Evolutionary conservation across 83 land plant species (phyloP).

Genomic region (Thuja plicata): DNA sequence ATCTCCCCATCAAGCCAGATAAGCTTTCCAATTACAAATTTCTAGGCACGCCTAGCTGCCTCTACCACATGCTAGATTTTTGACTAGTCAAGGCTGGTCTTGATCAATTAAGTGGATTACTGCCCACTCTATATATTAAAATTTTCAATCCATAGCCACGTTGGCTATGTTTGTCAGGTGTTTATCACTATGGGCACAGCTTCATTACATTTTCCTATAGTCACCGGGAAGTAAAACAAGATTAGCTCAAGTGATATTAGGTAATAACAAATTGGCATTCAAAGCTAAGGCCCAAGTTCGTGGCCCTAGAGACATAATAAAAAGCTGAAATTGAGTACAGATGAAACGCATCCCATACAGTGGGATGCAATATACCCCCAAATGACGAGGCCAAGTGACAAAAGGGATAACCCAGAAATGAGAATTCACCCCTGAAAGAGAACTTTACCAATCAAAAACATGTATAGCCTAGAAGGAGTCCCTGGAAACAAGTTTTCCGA

Average conservation of each 20-base stretch:
- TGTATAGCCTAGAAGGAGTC: not conserved
- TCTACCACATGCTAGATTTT: not conserved
- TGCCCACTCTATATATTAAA: not conserved
- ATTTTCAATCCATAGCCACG: not conserved
- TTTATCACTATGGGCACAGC: not conserved
- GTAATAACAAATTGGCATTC: not conserved
- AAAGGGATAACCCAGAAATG: too few species aligned
- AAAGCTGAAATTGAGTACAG: not conserved
- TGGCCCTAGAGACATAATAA: not conserved
- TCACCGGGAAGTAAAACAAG: not conserved
- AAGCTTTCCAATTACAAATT: too few species aligned
- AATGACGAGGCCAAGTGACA: too few species aligned
- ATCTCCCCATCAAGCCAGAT: not conserved
- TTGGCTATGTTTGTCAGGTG: too few species aligned
- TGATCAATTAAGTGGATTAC: too few species aligned
- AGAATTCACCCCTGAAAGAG: too few species aligned
- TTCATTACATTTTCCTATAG: not conserved
- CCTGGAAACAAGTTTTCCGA: not conserved
- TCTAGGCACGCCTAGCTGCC: not conserved
- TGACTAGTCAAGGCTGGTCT: not conserved
- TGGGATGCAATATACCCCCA: too few species aligned
- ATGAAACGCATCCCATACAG: not conserved
- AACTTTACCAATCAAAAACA: not conserved
- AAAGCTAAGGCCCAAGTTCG: not conserved
- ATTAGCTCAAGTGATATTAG: not conserved